Evolutionary conservation across 768 basidiomycete species (phyloP).

Genomic region (Cystobasidium ongulense): DNA sequence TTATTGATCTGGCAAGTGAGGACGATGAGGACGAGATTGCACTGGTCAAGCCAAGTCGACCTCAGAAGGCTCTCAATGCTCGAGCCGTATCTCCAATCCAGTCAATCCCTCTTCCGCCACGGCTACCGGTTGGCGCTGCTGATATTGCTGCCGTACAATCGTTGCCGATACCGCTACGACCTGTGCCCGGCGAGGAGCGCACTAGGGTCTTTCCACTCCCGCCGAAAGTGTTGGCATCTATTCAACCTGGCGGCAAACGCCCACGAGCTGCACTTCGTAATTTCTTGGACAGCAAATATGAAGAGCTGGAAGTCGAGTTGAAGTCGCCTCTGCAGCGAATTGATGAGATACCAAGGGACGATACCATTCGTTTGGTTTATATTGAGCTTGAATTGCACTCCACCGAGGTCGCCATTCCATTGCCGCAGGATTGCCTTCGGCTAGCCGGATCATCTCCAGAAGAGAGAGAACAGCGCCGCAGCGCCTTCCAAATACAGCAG

Average conservation of each 20-base stretch:
- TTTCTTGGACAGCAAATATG: neutral
- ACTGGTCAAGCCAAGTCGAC: neutral
- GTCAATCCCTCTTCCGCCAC: too few species aligned
- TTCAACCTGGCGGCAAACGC: neutral
- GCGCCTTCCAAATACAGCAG: neutral
- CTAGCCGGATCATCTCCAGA: neutral
- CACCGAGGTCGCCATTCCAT: neutral
- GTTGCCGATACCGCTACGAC: too few species aligned
- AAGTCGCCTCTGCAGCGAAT: neutral
- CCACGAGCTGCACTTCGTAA: neutral
- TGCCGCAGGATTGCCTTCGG: neutral
- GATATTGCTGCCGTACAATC: too few species aligned
- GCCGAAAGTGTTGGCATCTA: neutral
- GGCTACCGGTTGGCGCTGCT: too few species aligned
- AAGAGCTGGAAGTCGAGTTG: neutral
- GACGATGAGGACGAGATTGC: neutral
- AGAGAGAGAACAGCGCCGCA: neutral
- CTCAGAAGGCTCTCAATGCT: too few species aligned
- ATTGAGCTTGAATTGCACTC: neutral
- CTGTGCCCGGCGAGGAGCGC: neutral
- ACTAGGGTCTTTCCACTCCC: neutral
- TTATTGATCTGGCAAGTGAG: neutral
- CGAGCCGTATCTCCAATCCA: too few species aligned
- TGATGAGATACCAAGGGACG: neutral
- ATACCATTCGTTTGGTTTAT: neutral